Conservation (phyloP, 192 early-diverging fungal genomes). For the Pecoramyces ruminantium region DNA sequence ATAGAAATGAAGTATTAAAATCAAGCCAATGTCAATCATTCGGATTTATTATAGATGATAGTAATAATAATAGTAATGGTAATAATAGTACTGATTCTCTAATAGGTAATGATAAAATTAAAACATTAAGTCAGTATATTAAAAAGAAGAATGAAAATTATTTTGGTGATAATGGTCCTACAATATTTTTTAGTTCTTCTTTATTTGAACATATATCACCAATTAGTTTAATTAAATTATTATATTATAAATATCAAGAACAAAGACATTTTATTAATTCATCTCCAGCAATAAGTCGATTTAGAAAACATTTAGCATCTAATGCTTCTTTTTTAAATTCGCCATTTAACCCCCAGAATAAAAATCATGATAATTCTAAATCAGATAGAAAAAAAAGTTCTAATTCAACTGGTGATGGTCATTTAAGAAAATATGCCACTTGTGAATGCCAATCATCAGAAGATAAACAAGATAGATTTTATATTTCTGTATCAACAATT, state of each 20-base stretch:
- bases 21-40: not conserved
- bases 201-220: not conserved
- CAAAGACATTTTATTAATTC: not conserved
- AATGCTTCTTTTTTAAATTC: not conserved
- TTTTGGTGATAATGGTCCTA: not conserved
- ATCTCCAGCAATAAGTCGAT: not conserved
- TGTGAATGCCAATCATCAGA: not conserved
- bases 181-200: not conserved
- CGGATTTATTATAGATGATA: not conserved
- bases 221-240: not conserved
- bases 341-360: not conserved
- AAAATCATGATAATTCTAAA: not conserved
- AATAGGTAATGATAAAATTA: not conserved
- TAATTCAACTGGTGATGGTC: not conserved
- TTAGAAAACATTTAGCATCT: not conserved
- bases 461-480: not conserved
- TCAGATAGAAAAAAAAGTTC: not conserved
- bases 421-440: not conserved
- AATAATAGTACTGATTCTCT: not conserved
- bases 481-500: not conserved
- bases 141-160: not conserved
- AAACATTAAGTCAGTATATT: not conserved
- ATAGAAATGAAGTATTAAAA: not conserved
- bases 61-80: not conserved
- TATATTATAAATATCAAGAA: not conserved